A percentile compares a stretch with the other conserved stretches of the same genome.
These are phyloP conservation scores for Eucalyptus pauciflora DNA, from an alignment of 345 rosid genomes.

Conservation along the genomic window DNA sequence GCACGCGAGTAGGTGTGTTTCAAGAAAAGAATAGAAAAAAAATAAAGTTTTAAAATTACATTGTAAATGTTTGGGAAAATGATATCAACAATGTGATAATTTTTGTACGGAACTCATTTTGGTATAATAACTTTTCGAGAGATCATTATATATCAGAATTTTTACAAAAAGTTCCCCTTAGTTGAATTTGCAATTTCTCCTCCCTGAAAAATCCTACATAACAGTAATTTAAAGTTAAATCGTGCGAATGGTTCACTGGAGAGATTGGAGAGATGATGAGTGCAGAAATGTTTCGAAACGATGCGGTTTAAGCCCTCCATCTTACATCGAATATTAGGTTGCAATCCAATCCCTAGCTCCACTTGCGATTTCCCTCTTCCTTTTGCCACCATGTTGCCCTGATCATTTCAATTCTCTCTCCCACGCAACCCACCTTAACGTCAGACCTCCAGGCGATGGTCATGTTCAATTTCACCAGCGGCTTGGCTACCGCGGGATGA, in stretches of 20 bases:
- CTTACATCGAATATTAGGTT: not conserved
- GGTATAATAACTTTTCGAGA: not conserved
- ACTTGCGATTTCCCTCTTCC: not conserved
- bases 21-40: not conserved
- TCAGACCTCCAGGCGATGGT: not conserved
- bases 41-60: not conserved
- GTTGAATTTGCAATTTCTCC: too few species aligned
- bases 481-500: not conserved
- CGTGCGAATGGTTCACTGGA: not conserved
- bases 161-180: too few species aligned
- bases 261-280: not conserved
- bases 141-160: not conserved
- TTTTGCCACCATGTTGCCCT: not conserved
- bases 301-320: not conserved
- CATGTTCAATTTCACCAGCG: not conserved
- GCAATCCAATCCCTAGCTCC: not conserved
- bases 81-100: too few species aligned
- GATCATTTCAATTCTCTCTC: not conserved
- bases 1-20: not conserved
- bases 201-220: not conserved
- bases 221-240: too few species aligned
- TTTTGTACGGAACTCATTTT: not conserved
- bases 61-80: not conserved
- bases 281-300: not conserved
- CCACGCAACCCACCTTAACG: not conserved